Base-by-base conservation (phyloP, 1,284 basidiomycete species). In the Austroboletus olivaceoglutinosus region DNA sequence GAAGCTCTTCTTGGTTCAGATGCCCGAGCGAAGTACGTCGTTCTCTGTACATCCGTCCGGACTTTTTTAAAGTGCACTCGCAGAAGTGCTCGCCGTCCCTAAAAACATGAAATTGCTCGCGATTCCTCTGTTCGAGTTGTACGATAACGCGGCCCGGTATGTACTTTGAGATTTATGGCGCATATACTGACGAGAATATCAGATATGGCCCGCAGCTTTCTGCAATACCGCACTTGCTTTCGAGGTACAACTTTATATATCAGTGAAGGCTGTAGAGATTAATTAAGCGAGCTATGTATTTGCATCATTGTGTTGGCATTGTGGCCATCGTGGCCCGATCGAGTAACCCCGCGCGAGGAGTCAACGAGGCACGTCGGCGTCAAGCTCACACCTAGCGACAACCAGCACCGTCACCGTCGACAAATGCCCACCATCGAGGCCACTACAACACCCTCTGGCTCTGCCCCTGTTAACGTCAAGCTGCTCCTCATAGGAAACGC, bases 71-170 rank as follows among this genome's bases (percentile, higher is more conserved):
- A 5, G 18, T 19, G n/a, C 18, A 2, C 33, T 29, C 31, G 36
- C 71, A 98, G 95, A 97, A 70, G 89, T 95, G 11, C 83, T 99
- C 13, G 93, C 93, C 2, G 93, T 98, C 2, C 96, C 96, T 0
- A 93, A 93, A 73, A 99, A 99, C 72, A 98, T 98, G 95, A 98
- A 98, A 70, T 81, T 98, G 2, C 85, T 98, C 30, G 93, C 92
- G 2, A 94, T 97, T 44, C 96, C 96, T 0, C 76, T 99, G 29
- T 98, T 96, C 64, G 96, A 99, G 72, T 78, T 98, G 15, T 99
- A 98, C 66, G 96, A 98, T 70, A 98, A 98, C 60, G 91, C 93
- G 10, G 92, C 93, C 9, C 79, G 93, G 76, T 94, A 58, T 39
- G 70, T 65, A 40, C 10, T 12, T 36, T 25, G 2, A 7, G 1